Evolutionary conservation across 495 filamentous ascomycete genomes (phyloP).

Genomic region (Choiromyces venosus): DNA sequence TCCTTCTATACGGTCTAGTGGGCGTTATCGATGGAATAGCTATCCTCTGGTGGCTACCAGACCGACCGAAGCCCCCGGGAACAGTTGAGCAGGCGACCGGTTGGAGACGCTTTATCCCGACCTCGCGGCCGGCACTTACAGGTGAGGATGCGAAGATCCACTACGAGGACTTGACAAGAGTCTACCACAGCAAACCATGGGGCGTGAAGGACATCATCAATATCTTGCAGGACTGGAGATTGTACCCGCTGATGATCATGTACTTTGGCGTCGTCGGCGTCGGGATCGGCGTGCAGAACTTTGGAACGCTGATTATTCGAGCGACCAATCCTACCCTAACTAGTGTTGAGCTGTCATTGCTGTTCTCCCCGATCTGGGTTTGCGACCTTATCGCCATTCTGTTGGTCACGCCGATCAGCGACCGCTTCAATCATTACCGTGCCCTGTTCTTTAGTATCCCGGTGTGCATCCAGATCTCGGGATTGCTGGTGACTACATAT

Average conservation of each 20-base stretch:
- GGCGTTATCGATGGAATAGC: constrained; percentile 62
- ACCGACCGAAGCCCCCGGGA: constrained; percentile 69
- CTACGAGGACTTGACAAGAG: constrained; percentile 75
- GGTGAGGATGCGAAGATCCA: constrained; percentile 76
- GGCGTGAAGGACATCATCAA: constrained; percentile 58
- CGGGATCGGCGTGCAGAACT: constrained; percentile 80
- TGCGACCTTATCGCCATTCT: constrained; percentile 79
- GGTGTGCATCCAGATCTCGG: constrained; percentile 72
- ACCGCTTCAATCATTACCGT: constrained; percentile 77
- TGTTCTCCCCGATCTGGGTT: constrained; percentile 89
- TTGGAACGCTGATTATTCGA: constrained; percentile 78
- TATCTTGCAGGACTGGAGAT: constrained; percentile 74
- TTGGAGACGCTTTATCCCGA: constrained; percentile 54
- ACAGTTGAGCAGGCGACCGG: constrained; percentile 34
- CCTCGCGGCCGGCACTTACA: constrained; percentile 61
- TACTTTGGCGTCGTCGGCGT: constrained; percentile 94
- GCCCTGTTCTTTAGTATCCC: constrained; percentile 76
- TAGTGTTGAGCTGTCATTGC: constrained; percentile 68
- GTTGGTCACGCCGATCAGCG: constrained; percentile 74
- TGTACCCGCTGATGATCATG: constrained; percentile 82
- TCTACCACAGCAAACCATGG: constrained; percentile 70
- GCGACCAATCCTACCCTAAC: constrained; percentile 67
- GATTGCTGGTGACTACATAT: constrained; percentile 73
- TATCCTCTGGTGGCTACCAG: constrained; percentile 85
- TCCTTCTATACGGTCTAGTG: constrained; percentile 76